Conservation (phyloP, 2,329 filamentous ascomycete species). For the Cytospora piceicola region DNA sequence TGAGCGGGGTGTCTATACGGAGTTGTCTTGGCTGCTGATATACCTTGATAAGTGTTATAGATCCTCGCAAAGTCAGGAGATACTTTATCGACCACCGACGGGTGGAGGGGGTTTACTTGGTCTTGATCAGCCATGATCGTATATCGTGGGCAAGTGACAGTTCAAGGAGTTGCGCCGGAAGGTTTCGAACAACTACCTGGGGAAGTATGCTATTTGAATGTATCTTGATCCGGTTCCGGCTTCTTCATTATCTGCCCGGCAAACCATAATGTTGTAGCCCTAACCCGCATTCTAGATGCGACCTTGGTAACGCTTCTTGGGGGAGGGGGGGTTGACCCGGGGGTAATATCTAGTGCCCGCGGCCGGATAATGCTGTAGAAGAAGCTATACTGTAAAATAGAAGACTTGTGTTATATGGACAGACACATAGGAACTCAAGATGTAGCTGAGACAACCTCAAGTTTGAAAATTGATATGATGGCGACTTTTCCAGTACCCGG, state of each 20-base stretch:
- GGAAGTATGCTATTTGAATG: background rate
- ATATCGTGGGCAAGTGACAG: background rate
- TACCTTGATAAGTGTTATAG: conserved; percentile 43
- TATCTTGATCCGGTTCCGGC: background rate
- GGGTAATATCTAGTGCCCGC: no score
- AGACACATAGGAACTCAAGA: background rate
- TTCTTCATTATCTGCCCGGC: background rate
- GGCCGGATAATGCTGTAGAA: background rate
- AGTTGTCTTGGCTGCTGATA: background rate
- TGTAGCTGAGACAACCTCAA: background rate
- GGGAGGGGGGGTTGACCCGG: no score
- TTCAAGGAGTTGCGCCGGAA: background rate
- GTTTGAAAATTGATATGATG: background rate
- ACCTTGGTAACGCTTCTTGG: no score
- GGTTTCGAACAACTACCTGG: background rate
- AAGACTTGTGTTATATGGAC: background rate
- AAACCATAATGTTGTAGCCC: background rate
- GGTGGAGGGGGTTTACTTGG: conserved; percentile 44
- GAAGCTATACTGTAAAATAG: background rate
- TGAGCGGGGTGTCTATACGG: background rate
- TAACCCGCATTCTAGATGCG: background rate
- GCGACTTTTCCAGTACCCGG: background rate
- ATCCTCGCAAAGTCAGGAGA: conserved; percentile 45
- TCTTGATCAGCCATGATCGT: conserved; percentile 16
- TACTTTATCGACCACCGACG: conserved; percentile 42